Evolutionary conservation across 106 monocot species (phyloP), one percentile per base, ranked within the genome.

Genomic region (Dendrobium huoshanense): DNA sequence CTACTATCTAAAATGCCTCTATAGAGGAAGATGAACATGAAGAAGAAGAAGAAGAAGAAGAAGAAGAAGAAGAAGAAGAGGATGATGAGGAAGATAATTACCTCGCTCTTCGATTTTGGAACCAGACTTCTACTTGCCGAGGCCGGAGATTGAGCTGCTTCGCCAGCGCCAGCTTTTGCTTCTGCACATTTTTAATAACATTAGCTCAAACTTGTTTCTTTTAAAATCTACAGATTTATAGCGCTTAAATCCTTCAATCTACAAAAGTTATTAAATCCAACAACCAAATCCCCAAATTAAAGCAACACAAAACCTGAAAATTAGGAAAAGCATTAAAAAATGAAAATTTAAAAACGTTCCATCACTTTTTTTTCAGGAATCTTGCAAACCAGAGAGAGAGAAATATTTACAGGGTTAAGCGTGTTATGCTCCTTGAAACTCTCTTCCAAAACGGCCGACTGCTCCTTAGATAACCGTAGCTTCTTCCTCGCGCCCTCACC

Each of bases 391-490:
- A 45, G 13, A 56, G 22, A 51, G 22, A 22, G 61, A 29, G 61
- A 61, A 6, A 22, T 61, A 7, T 88, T 83, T 80, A 95, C 95
- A 19, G 92, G 92, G 56, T 90, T 95, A 79, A 95, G 92, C 2
- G 95, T 95, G 88, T 87, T 90, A 81, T 92, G 90, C 73, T 84
- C 90, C 68, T 89, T 90, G 87, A 95, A 95, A 85, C 89, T 92
- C 67, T 95, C 92, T 49, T 95, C 95, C 7, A 95, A 83, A 4
- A 92, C 67, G 37, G 87, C 87, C 6, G 95, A 87, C 80, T 95
- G 95, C 44, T 88, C 83, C 72, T 90, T 95, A 24, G 95, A 92
- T 2, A 95, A 83, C 41, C 95, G 85, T 17, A 95, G 90, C 77
- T 95, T 95, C 88, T 95, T 95, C 73, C 88, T 82, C 16, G 88